Conservation (phyloP, 768 basidiomycete genomes). For the Hydnomerulius pinastri region DNA sequence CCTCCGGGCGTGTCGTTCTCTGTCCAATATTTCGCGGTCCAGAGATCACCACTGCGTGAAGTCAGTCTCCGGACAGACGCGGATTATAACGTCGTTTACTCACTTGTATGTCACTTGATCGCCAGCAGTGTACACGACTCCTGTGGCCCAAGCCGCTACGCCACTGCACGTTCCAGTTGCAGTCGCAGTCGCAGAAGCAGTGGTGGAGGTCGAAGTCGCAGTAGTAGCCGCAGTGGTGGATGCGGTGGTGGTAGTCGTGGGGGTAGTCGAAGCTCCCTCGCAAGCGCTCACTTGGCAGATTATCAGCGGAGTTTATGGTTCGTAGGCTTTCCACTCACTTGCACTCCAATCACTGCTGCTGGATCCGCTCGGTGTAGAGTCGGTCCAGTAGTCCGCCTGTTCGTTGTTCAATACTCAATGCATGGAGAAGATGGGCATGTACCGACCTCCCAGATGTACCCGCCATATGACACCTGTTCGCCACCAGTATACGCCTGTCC, state of each 20-base stretch:
- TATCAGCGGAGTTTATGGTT: neutral
- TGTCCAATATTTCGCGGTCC: conserved; percentile 66
- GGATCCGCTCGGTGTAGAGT: conserved; percentile 46
- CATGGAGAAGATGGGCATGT: conserved; percentile 2
- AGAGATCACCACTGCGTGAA: conserved; percentile 30
- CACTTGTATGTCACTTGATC: conserved; percentile 53
- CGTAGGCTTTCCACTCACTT: conserved; percentile 40
- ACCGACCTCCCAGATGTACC: conserved; percentile 74
- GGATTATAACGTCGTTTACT: conserved; percentile 15
- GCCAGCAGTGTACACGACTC: conserved; percentile 52
- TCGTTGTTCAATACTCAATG: neutral
- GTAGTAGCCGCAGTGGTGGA: conserved; percentile 15
- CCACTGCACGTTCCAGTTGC: conserved; percentile 45
- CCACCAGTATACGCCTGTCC: conserved; percentile 54
- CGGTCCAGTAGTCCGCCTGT: conserved; percentile 65
- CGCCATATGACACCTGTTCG: conserved; percentile 52
- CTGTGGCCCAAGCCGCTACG: conserved; percentile 49
- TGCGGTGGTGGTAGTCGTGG: conserved; percentile 15
- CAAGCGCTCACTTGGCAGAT: conserved; percentile 24
- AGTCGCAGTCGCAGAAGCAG: conserved; percentile 18
- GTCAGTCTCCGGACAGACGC: conserved; percentile 3
- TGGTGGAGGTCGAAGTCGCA: conserved; percentile 11
- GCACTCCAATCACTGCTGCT: conserved; percentile 65
- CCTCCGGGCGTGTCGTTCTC: conserved; percentile 53
- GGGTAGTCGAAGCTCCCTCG: conserved; percentile 9